phyloP scores from a whole-genome alignment of 2,329 filamentous ascomycete genomes.

The Colletotrichum lupini region DNA sequence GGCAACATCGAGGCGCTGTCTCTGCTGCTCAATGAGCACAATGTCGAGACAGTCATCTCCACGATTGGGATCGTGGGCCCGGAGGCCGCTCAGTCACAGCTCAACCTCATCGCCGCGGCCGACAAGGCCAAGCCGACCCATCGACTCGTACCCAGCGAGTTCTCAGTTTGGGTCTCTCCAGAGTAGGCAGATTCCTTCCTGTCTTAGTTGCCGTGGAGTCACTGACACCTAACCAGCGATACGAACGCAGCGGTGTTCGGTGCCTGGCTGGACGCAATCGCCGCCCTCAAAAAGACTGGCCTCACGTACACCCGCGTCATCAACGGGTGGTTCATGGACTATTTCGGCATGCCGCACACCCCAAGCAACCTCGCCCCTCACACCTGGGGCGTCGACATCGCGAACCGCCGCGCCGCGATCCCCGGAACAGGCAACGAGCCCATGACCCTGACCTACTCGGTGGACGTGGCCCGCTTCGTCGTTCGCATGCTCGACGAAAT shows the following conservation, averaged over 20 bases:
- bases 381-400: conserved; percentile 56
- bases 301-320: conserved; percentile 51
- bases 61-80: conserved; percentile 44
- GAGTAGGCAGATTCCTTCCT: background rate
- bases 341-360: conserved; percentile 52
- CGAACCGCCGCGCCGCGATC: conserved; percentile 55
- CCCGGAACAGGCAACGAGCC: conserved; percentile 57
- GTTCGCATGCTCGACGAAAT: conserved; percentile 50
- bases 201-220: too few relatives aligned
- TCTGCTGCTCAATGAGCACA: conserved; percentile 44
- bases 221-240: too few relatives aligned
- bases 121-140: conserved; percentile 48
- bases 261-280: background rate
- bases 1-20: conserved; percentile 22
- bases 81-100: conserved; percentile 39
- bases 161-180: conserved; percentile 33
- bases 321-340: conserved; percentile 58
- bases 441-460: conserved; percentile 59
- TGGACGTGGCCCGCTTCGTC: conserved; percentile 59
- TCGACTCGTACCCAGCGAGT: conserved; percentile 57
- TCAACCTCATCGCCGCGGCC: conserved; percentile 55
- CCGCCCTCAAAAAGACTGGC: conserved; percentile 40
- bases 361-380: conserved; percentile 50
- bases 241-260: too few relatives aligned
- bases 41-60: conserved; percentile 57